A percentile compares a stretch with the other conserved stretches of the same genome.
phyloP scores from a whole-genome alignment of 805 yeast species.

The Saturnispora kantuleensis region DNA sequence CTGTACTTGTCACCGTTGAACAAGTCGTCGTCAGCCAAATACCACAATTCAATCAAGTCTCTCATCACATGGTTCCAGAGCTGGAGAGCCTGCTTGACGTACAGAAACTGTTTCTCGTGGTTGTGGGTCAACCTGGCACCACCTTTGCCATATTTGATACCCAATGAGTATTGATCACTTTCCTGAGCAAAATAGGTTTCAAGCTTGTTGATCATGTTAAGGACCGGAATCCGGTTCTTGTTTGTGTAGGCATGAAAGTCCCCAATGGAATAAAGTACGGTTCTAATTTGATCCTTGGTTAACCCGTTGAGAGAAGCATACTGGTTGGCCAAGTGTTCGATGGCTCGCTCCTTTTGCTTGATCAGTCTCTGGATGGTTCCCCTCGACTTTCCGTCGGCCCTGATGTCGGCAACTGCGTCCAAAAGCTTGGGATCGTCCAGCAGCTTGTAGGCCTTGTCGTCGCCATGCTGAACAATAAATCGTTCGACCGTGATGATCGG shows the following conservation, averaged over 20 bases:
- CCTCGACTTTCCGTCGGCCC: slow-evolving; percentile 49
- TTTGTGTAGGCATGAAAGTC: slow-evolving; percentile 67
- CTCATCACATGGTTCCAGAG: slow-evolving; percentile 72
- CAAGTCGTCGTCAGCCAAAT: slow-evolving; percentile 63
- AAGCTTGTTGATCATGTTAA: slow-evolving; percentile 47
- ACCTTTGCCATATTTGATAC: slow-evolving; percentile 53
- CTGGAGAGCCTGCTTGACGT: slow-evolving; percentile 64
- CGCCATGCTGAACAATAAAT: slow-evolving; percentile 17
- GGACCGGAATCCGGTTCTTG: slow-evolving; percentile 59
- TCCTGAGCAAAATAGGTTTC: slow-evolving; percentile 34
- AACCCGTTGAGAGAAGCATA: slow-evolving; percentile 35
- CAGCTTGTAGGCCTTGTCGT: slow-evolving; percentile 29
- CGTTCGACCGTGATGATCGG: slow-evolving; percentile 55
- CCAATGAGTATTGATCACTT: slow-evolving; percentile 35
- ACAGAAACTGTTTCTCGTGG: slow-evolving; percentile 63
- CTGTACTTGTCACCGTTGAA: slow-evolving; percentile 47
- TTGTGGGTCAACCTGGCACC: slow-evolving; percentile 69
- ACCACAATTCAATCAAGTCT: slow-evolving; percentile 72
- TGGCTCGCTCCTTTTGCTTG: slow-evolving; percentile 57
- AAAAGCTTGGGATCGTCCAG: slow-evolving; percentile 50
- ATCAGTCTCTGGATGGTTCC: slow-evolving; percentile 47
- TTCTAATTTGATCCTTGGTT: slow-evolving; percentile 55
- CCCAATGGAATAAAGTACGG: slow-evolving; percentile 65
- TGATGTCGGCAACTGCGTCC: slow-evolving; percentile 59
- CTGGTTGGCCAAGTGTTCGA: slow-evolving; percentile 44